Percentiles rank a stretch among this genome's conserved stretches.
These are phyloP conservation scores for Penicillium brasilianum DNA, from an alignment of 2,329 filamentous ascomycete genomes.

Conservation along the genomic window DNA sequence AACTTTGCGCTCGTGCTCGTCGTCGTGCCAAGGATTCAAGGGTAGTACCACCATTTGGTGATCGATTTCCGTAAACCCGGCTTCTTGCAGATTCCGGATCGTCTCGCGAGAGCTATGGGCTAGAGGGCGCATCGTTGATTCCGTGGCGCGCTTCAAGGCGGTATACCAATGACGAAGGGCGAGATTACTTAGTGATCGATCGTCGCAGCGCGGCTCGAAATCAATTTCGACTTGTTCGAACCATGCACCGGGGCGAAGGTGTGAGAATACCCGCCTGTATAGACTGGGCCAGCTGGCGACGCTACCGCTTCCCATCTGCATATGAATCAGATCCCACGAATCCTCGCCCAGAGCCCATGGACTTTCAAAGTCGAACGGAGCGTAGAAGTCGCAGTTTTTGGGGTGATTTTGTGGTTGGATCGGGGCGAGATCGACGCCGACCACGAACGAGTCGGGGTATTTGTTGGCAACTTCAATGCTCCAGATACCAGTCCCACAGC, in stretches of 20 bases:
- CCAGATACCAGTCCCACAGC: conserved; percentile 92
- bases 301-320: conserved; percentile 78
- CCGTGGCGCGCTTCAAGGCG: conserved; percentile 70
- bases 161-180: conserved; percentile 71
- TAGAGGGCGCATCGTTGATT: conserved; percentile 67
- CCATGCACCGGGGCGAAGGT: conserved; percentile 76
- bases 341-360: conserved; percentile 71
- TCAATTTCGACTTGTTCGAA: conserved; percentile 93
- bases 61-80: conserved; percentile 80
- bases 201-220: conserved; percentile 74
- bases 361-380: conserved; percentile 76
- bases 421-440: conserved; percentile 65
- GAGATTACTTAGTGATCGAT: conserved; percentile 62
- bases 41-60: conserved; percentile 72
- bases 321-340: conserved; percentile 81
- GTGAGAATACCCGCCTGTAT: conserved; percentile 73
- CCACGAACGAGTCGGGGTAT: conserved; percentile 63
- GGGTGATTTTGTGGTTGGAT: conserved; percentile 73
- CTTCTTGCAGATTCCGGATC: conserved; percentile 65
- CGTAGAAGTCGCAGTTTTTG: conserved; percentile 67
- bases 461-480: conserved; percentile 80
- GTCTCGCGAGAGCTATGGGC: conserved; percentile 64
- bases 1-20: conserved; percentile 68
- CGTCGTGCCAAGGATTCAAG: conserved; percentile 73
- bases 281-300: conserved; percentile 76